These are phyloP conservation scores for Coemansia sp. DNA, from an alignment of 192 early-diverging fungal genomes.

Conservation along the genomic window DNA sequence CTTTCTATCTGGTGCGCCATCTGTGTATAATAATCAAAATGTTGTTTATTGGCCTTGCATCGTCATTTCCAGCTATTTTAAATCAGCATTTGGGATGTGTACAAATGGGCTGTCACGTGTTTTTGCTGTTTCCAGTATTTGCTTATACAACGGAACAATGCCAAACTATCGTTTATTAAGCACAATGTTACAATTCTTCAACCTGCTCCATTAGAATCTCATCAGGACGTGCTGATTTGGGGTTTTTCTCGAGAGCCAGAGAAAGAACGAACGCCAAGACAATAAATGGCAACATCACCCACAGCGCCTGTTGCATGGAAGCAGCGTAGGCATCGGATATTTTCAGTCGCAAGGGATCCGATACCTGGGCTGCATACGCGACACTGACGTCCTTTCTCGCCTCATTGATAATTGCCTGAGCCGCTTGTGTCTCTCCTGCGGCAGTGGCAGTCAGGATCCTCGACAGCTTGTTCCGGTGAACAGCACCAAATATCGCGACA, in stretches of 20 bases:
- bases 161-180: neutral
- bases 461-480: constrained; percentile 64
- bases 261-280: constrained; percentile 52
- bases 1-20: neutral
- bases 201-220: constrained; percentile 10
- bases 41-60: too few species aligned
- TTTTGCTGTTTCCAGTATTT: too few species aligned
- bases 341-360: constrained; percentile 25
- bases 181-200: constrained; percentile 1
- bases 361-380: constrained; percentile 33
- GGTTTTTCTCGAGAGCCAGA: constrained; percentile 40
- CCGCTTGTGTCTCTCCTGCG: constrained; percentile 21
- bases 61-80: neutral
- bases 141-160: too few species aligned
- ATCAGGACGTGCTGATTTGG: constrained; percentile 6
- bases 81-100: neutral
- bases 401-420: constrained; percentile 55
- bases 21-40: neutral
- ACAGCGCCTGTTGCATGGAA: constrained; percentile 54
- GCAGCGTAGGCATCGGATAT: constrained; percentile 57
- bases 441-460: constrained; percentile 22
- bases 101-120: constrained; percentile 6
- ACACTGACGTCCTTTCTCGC: constrained; percentile 50
- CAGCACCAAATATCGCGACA: constrained; percentile 60
- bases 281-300: constrained; percentile 55